Conservation (phyloP, 345 rosid genomes). For the Sisymbrium irio region DNA sequence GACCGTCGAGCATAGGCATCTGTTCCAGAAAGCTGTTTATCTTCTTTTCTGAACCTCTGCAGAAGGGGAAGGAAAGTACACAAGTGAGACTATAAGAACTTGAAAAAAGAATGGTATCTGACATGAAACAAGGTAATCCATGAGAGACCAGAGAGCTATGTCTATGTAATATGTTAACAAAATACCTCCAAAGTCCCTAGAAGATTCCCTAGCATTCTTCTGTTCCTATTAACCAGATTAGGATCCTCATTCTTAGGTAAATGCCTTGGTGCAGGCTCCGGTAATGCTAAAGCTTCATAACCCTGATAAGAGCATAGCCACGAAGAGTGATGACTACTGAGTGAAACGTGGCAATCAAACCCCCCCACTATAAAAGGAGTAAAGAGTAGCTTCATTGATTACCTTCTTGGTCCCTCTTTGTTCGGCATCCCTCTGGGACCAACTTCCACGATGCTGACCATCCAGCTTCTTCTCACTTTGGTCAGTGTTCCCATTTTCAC, state of each 20-base stretch:
- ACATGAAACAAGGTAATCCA: constrained; percentile 8
- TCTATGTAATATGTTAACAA: constrained; percentile 9
- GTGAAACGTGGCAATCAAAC: neutral
- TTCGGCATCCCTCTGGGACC: constrained; percentile 60
- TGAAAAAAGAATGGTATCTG: constrained; percentile 3
- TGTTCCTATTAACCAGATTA: constrained; percentile 82
- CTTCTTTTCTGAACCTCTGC: constrained; percentile 96
- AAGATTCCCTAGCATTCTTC: constrained; percentile 94
- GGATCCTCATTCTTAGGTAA: constrained; percentile 95
- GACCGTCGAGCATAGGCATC: constrained; percentile 87
- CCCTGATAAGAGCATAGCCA: constrained; percentile 43
- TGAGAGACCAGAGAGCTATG: neutral
- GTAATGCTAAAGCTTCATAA: constrained; percentile 37
- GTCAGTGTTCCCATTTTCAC: constrained; percentile 32
- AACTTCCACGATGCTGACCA: constrained; percentile 39
- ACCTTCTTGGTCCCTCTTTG: constrained; percentile 57
- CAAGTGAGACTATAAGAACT: neutral
- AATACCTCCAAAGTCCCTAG: constrained; percentile 96
- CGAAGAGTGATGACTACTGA: neutral
- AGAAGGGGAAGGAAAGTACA: constrained; percentile 9
- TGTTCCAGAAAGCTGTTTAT: constrained; percentile 72
- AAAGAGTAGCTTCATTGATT: constrained; percentile 1
- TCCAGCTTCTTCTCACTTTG: constrained; percentile 43
- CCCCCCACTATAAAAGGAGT: neutral
- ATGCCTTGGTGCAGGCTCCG: constrained; percentile 79